Conservation (phyloP, 768 basidiomycete genomes). For the Crassisporium funariophilum region DNA sequence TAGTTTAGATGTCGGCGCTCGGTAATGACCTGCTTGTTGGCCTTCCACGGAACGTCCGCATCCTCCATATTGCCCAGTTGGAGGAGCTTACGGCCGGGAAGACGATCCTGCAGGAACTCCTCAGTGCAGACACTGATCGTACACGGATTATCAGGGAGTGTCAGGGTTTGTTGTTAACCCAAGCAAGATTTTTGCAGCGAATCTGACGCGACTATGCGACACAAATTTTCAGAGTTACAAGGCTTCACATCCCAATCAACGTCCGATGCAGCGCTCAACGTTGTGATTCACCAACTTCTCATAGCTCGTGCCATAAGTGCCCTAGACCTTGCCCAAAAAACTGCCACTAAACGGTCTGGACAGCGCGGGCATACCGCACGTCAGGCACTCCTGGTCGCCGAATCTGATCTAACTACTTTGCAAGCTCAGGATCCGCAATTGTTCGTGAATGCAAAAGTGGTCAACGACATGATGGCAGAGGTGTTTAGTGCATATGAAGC, state of each 20-base stretch:
- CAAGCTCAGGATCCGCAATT: slow-evolving; percentile 28
- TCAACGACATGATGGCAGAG: slow-evolving; percentile 24
- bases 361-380: slow-evolving; percentile 60
- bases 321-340: slow-evolving; percentile 42
- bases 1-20: slow-evolving; percentile 32
- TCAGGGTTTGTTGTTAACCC: slow-evolving; percentile 18
- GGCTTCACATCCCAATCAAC: slow-evolving; percentile 19
- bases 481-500: slow-evolving; percentile 30
- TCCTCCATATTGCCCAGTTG: slow-evolving; percentile 34
- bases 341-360: slow-evolving; percentile 55
- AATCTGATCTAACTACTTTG: slow-evolving; percentile 38
- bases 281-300: slow-evolving; percentile 27
- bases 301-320: slow-evolving; percentile 19
- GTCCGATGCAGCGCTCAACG: slow-evolving; percentile 21
- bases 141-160: slow-evolving; percentile 30
- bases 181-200: background rate
- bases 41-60: slow-evolving; percentile 33
- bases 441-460: slow-evolving; percentile 31
- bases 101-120: slow-evolving; percentile 28
- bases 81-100: slow-evolving; percentile 29
- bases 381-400: slow-evolving; percentile 48
- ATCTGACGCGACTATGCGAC: background rate
- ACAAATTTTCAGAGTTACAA: slow-evolving; percentile 23
- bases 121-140: slow-evolving; percentile 28
- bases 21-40: slow-evolving; percentile 33